Percentiles rank a stretch among this genome's conserved stretches.
Conservation (phyloP, 345 rosid species). For the Heritiera fomes region DNA sequence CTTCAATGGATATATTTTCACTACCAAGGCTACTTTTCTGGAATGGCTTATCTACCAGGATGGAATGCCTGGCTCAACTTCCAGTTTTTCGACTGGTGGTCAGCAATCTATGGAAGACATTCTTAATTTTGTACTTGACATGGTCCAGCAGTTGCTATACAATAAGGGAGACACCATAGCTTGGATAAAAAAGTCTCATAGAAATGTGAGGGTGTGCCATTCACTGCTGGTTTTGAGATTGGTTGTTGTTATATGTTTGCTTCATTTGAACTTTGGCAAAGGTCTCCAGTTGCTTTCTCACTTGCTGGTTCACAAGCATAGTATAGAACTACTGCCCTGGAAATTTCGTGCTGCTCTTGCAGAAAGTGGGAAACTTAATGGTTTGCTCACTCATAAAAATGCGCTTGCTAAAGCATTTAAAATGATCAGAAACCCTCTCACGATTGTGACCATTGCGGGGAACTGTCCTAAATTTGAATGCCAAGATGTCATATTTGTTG, state of each 20-base stretch:
- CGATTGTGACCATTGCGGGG: slow-evolving; percentile 22
- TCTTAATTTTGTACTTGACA: slow-evolving; percentile 13
- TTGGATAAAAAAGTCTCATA: slow-evolving; percentile 32
- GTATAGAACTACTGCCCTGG: slow-evolving; percentile 26
- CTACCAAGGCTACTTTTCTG: slow-evolving; percentile 36
- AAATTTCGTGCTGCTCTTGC: slow-evolving; percentile 24
- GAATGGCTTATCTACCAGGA: slow-evolving; percentile 45
- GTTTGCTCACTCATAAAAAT: not conserved
- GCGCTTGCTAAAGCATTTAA: slow-evolving; percentile 34
- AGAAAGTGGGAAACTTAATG: not conserved
- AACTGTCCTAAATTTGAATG: slow-evolving; percentile 5
- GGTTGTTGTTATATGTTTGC: slow-evolving; percentile 34
- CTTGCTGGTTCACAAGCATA: slow-evolving; percentile 21
- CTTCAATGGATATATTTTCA: slow-evolving; percentile 22
- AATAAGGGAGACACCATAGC: slow-evolving; percentile 19
- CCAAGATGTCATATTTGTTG: slow-evolving; percentile 32
- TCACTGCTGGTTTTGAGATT: slow-evolving; percentile 36
- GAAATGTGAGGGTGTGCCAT: slow-evolving; percentile 10
- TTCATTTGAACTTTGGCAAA: slow-evolving; percentile 36
- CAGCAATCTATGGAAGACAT: not conserved
- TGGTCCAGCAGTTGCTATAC: slow-evolving; percentile 18
- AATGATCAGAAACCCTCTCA: slow-evolving; percentile 37
- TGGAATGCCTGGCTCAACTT: not conserved
- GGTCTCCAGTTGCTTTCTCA: slow-evolving; percentile 15
- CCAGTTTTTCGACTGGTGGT: not conserved